These are phyloP conservation scores for Puccinia hordei DNA, from an alignment of 1,284 basidiomycete species.

Conservation along the genomic window DNA sequence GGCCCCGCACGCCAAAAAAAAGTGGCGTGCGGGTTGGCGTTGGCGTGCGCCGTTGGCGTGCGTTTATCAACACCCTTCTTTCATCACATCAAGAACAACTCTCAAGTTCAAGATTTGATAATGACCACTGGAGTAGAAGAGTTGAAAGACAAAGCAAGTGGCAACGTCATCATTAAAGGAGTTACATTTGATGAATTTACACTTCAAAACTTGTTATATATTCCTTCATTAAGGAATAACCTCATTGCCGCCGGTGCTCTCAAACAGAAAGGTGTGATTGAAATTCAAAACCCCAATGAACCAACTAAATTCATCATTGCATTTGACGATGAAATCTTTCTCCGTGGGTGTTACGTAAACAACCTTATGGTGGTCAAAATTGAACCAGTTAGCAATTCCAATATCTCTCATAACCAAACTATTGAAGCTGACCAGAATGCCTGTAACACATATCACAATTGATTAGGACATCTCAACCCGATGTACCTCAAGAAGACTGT, in stretches of 20 bases:
- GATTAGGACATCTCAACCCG: slow-evolving; percentile 9
- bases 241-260: slow-evolving; percentile 3
- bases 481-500: background rate
- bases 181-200: background rate
- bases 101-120: background rate
- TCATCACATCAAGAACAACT: too few species aligned
- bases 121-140: background rate
- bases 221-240: background rate
- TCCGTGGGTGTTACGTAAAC: background rate
- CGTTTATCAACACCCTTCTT: too few species aligned
- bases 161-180: background rate
- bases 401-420: too few species aligned
- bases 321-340: background rate
- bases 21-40: too few species aligned
- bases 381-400: slow-evolving; percentile 11
- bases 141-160: background rate
- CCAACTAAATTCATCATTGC: background rate
- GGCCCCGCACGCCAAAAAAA: too few species aligned
- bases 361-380: slow-evolving; percentile 8
- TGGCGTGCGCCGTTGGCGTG: too few species aligned
- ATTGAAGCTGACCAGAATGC: background rate
- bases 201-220: background rate
- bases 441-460: slow-evolving; percentile 3
- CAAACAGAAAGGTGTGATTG: background rate
- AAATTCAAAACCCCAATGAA: background rate